phyloP scores from a whole-genome alignment of 805 yeast species.

The Saccharomycopsis sp. region DNA sequence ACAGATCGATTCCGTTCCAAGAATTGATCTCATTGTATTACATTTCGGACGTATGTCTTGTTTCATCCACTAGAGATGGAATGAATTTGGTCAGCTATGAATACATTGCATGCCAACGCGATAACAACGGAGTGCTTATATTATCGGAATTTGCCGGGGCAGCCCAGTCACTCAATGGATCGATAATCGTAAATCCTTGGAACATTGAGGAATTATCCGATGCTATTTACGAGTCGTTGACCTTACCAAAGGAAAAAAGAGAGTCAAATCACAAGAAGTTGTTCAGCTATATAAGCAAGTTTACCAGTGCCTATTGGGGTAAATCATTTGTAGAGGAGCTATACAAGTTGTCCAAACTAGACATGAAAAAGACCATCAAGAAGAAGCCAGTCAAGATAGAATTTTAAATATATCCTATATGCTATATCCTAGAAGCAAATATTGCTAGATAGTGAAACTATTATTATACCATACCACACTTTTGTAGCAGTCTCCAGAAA shows the following conservation, averaged over 20 bases:
- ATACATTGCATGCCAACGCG: constrained; percentile 91
- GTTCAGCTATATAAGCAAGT: constrained; percentile 83
- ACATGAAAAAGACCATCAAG: neutral
- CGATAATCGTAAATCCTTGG: constrained; percentile 95
- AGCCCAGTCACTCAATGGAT: constrained; percentile 96
- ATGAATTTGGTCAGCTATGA: constrained; percentile 97
- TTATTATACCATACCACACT: no score
- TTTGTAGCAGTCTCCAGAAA: no score
- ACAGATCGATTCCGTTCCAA: constrained; percentile 82
- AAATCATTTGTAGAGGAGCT: constrained; percentile 90
- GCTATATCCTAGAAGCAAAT: no score
- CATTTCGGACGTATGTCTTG: constrained; percentile 84
- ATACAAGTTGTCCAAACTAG: constrained; percentile 32
- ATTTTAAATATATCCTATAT: neutral
- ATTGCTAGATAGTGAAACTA: neutral
- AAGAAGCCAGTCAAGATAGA: constrained; percentile 4
- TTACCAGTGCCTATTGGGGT: constrained; percentile 96
- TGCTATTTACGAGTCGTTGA: constrained; percentile 79
- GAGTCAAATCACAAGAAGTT: constrained; percentile 73
- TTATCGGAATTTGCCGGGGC: constrained; percentile 97
- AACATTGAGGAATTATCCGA: constrained; percentile 89
- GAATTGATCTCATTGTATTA: constrained; percentile 86
- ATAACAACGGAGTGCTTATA: constrained; percentile 78
- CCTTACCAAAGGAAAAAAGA: constrained; percentile 77
- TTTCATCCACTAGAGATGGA: constrained; percentile 94